Evolutionary conservation across 1,284 basidiomycete genomes (phyloP).

Genomic region (Cryptococcus neoformans): DNA sequence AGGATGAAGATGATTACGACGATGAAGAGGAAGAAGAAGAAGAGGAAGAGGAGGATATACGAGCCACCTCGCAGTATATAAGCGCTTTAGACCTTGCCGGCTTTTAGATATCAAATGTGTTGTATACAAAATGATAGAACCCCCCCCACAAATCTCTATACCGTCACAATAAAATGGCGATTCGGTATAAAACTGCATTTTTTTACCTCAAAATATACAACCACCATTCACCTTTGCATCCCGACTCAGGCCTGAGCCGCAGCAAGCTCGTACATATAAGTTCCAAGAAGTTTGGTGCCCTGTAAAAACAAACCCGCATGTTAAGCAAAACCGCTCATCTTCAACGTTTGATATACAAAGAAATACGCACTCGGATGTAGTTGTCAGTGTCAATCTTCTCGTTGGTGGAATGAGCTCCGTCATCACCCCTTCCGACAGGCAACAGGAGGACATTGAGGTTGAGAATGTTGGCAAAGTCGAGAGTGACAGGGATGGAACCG

Average conservation of each 20-base stretch:
- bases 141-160: too few species aligned
- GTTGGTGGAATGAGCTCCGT: conserved; percentile 82
- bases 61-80: conserved; percentile 41
- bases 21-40: conserved; percentile 42
- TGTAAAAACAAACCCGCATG: not conserved
- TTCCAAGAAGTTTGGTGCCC: conserved; percentile 69
- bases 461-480: conserved; percentile 89
- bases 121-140: not conserved
- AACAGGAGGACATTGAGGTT: conserved; percentile 70
- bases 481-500: conserved; percentile 89
- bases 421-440: conserved; percentile 90
- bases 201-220: not conserved
- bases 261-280: conserved; percentile 78
- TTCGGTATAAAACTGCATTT: not conserved
- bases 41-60: conserved; percentile 32
- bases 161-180: too few species aligned
- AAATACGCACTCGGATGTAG: conserved; percentile 67
- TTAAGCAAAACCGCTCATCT: not conserved
- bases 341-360: not conserved
- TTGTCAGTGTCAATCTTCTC: conserved; percentile 94
- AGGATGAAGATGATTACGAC: conserved; percentile 33
- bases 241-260: conserved; percentile 21
- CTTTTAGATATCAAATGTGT: conserved; percentile 5
- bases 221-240: not conserved
- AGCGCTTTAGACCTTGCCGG: conserved; percentile 43